These are phyloP conservation scores for Oryza coarctata DNA, from an alignment of 176 grass and related monocot genomes.

Conservation along the genomic window DNA sequence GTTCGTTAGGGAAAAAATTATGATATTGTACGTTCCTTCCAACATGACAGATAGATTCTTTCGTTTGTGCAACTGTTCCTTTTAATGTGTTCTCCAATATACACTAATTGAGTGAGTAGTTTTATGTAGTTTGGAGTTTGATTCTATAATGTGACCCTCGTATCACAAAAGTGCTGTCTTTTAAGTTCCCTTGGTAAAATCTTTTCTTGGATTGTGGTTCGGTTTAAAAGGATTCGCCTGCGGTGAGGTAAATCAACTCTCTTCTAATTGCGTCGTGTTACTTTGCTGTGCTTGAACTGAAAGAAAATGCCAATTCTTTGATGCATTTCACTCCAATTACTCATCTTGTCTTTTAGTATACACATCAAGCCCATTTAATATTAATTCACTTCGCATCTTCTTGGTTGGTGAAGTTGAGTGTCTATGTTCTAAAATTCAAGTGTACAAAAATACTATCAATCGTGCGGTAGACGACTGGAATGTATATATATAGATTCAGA, in stretches of 20 bases:
- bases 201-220: background rate
- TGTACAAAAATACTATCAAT: slow-evolving; percentile 16
- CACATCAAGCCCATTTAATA: slow-evolving; percentile 21
- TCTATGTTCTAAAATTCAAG: background rate
- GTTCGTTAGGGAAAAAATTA: too few species aligned
- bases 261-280: background rate
- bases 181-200: background rate
- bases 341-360: background rate
- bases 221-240: background rate
- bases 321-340: slow-evolving; percentile 10
- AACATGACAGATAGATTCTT: too few species aligned
- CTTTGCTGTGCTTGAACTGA: background rate
- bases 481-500: too few species aligned
- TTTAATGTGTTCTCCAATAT: too few species aligned
- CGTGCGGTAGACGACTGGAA: too few species aligned
- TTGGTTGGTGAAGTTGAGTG: slow-evolving; percentile 16
- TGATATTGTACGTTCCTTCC: too few species aligned
- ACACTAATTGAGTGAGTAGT: too few species aligned
- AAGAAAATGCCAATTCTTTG: background rate
- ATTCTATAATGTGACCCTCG: too few species aligned
- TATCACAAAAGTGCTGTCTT: too few species aligned
- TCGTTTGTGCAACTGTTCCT: too few species aligned
- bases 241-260: background rate
- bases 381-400: slow-evolving; percentile 40
- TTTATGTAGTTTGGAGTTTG: too few species aligned